These are phyloP conservation scores for Wolfiporia cocos DNA, from an alignment of 1,284 basidiomycete species.

Conservation along the genomic window DNA sequence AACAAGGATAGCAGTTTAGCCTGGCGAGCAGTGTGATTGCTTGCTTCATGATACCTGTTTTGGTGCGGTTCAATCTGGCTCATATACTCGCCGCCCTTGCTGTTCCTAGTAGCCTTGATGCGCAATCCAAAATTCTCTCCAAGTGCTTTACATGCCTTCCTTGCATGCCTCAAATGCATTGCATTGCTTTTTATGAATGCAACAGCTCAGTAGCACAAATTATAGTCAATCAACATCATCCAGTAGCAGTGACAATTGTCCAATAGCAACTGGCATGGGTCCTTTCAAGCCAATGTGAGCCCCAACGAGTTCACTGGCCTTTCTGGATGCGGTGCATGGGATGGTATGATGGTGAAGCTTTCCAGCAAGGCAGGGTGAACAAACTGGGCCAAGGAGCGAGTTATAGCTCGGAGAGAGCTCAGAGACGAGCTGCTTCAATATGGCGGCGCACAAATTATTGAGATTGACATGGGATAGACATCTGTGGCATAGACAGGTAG, in stretches of 20 bases:
- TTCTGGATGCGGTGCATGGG: constrained; percentile 2
- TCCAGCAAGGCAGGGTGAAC: neutral
- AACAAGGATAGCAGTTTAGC: constrained; percentile 19
- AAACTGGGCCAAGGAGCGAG: neutral
- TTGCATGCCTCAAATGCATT: constrained; percentile 15
- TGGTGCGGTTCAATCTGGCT: constrained; percentile 23
- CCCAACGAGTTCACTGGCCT: constrained; percentile 18
- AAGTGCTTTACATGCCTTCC: constrained; percentile 15
- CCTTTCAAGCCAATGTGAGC: constrained; percentile 32
- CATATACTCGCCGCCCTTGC: constrained; percentile 26
- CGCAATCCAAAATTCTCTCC: constrained; percentile 15
- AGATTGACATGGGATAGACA: constrained; percentile 7
- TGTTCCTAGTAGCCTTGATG: constrained; percentile 17
- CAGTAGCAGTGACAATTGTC: constrained; percentile 15
- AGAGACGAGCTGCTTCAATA: constrained; percentile 4
- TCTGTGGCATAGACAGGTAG: constrained; percentile 12
- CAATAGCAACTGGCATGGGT: constrained; percentile 11
- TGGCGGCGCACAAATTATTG: constrained; percentile 1
- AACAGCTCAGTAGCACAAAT: constrained; percentile 11
- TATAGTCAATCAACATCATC: constrained; percentile 22
- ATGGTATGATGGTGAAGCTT: constrained; percentile 1
- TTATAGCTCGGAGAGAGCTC: constrained; percentile 3
- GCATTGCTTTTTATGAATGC: constrained; percentile 22
- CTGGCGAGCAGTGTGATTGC: constrained; percentile 19
- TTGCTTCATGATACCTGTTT: constrained; percentile 29